Base-by-base conservation (phyloP, 2,329 filamentous ascomycete genomes). In the Cladosporium sp. region DNA sequence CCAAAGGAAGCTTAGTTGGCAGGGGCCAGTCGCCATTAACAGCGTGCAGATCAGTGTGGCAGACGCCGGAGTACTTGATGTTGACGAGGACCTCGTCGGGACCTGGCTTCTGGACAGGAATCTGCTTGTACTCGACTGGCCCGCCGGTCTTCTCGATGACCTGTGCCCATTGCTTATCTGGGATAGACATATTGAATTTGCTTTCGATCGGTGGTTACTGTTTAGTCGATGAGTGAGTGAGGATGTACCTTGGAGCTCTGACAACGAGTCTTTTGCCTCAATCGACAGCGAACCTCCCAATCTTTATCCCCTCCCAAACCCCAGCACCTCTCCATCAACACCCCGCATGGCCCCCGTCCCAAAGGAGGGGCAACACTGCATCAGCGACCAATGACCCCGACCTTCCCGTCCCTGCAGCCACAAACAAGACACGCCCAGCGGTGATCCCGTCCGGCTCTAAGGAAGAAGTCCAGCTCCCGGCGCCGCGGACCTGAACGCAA, bases 51-150 rank as follows among this genome's bases (percentile, higher is more conserved):
- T 95, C 89, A 34, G 89, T 95, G 77, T 95, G 89, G 79, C 89
- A 95, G 61, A 95, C 89, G 68, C 89, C 89, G 28, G 86, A 87
- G 78, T 82, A 95, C 72, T 90, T 90, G 79, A 95, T 81, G 74
- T 95, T 92, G 74, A 95, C 77, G 59, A 96, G 86, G 61, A 95
- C 87, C 74, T 96, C 88, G 74, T 95, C 90, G 49, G 90, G 85
- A 18, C 85, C 89, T 37, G 91, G 91, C 70, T 84, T 81, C 58
- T 78, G 78, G 48, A 95, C 89, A 61, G 87, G 85, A 64, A 96
- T 92, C 74, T 85, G 80, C 76, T 89, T 90, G 79, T 86, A 89
- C 56, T 81, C 72, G 63, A 82, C 75, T 61, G 82, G 72, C 52
- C 84, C 85, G 61, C 87, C 89, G 53, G 79, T 84, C 78, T 89